Evolutionary conservation across 2,329 filamentous ascomycete genomes (phyloP).

Genomic region (Fonsecaea nubica): DNA sequence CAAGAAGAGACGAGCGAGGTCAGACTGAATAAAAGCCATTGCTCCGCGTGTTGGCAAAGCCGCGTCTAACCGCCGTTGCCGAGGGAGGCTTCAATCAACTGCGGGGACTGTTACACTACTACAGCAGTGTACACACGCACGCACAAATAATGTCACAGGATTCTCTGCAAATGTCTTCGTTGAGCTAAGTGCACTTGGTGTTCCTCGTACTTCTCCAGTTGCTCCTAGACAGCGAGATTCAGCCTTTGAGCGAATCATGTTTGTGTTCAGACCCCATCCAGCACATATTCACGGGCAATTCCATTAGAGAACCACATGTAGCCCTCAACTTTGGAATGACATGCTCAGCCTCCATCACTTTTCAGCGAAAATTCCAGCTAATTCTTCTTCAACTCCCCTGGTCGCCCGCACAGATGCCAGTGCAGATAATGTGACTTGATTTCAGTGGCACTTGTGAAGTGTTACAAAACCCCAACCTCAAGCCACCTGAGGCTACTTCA

Average conservation of each 20-base stretch:
- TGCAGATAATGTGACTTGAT: not conserved
- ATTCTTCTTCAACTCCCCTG: not conserved
- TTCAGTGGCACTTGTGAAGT: not conserved
- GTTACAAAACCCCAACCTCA: not conserved
- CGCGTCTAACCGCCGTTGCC: slow-evolving; percentile 44
- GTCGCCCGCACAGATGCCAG: not conserved
- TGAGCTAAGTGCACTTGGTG: not conserved
- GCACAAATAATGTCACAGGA: not conserved
- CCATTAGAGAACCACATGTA: not conserved
- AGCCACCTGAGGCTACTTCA: not conserved
- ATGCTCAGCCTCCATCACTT: not conserved
- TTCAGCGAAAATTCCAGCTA: not conserved
- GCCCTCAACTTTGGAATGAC: not conserved
- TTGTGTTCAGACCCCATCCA: not conserved
- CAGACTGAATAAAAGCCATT: not conserved
- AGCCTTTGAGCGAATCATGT: not conserved
- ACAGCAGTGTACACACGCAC: not conserved
- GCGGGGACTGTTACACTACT: not conserved
- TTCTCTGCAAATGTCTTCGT: not conserved
- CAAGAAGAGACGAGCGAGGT: slow-evolving; percentile 2
- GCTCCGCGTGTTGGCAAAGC: slow-evolving; percentile 33
- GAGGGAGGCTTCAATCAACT: slow-evolving; percentile 38
- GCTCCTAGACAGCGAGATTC: not conserved
- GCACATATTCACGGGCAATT: not conserved
- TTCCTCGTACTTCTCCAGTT: not conserved